Evolutionary conservation across 2,329 filamentous ascomycete species (phyloP), one percentile per base, ranked within the genome.

Genomic region (Calonectria fujianensis): DNA sequence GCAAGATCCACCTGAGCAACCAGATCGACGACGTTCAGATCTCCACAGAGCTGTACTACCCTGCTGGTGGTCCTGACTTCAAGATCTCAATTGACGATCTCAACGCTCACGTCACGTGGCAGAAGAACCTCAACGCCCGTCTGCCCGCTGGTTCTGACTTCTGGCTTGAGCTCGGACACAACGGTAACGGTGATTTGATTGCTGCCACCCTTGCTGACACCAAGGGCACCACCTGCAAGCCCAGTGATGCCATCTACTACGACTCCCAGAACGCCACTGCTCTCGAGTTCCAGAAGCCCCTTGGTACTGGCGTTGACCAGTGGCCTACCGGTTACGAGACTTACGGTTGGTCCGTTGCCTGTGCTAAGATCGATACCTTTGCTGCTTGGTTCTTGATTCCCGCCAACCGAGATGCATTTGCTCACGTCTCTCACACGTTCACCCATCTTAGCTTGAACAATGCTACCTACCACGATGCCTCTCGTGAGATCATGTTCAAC

Each of bases 1-100:
- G 76, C 61, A 77, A 77, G 73, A 32, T 75, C 11, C 75, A 77
- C 20, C 52, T 77, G 14, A 67, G 66, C 20, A 41, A 64, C 39
- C 76, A 77, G 59, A 66, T 77, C 13, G 76, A 77, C 18, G 76
- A 77, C n/a, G 68, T 77, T 5, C 76, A 77, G 37, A 16, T 77
- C 7, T 39, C 75, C 14, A 77, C 76, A 0, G 70, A 29, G 32
- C 76, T 77, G 4, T 77, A 77, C 61, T 70, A 65, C 35, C 74
- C 76, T 6, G 24, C 51, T n/a, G 73, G 73, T 18, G 75, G 69
- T 14, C 51, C 70, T 4, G 75, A 77, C 45, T 77, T 75, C 68
- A 77, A 77, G 65, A 72, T 77, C 45, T n/a, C 57, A 14, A 72
- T 65, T 70, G 59, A 20, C 37, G 76, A 77, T 29, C 69, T 77